Evolutionary conservation across 164 flowering plant genomes (phyloP).

Genomic region (Warburgia ugandensis): DNA sequence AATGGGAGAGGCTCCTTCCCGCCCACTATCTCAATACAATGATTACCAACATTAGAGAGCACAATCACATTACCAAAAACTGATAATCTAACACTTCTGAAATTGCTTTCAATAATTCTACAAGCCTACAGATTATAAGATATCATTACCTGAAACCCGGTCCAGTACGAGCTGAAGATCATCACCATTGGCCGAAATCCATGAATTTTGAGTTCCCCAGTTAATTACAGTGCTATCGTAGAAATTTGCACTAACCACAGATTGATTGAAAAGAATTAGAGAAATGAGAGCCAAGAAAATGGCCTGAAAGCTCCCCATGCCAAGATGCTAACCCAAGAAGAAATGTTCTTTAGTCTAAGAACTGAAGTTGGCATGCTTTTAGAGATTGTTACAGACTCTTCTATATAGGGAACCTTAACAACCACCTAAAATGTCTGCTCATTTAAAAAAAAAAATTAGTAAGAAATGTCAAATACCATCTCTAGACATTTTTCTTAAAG

Average conservation of each 20-base stretch:
- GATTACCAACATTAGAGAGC: no score
- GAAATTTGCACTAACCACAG: constrained; percentile 4
- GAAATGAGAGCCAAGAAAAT: not conserved
- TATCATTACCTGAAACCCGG: not conserved
- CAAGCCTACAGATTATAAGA: no score
- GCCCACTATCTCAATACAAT: no score
- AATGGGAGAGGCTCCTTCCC: no score
- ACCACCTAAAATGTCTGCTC: no score
- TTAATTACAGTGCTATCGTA: constrained; percentile 1
- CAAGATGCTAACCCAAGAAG: not conserved
- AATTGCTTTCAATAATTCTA: no score
- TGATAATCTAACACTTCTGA: no score
- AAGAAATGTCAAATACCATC: no score
- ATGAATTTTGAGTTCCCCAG: constrained; percentile 2
- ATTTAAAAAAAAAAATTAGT: no score
- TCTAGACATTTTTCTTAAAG: no score
- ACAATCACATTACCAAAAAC: no score
- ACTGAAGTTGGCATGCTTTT: not conserved
- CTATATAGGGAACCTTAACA: constrained; percentile 1
- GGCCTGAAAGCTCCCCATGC: not conserved
- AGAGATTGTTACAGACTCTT: not conserved
- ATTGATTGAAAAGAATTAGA: not conserved
- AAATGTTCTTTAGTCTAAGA: not conserved
- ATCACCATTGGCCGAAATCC: constrained; percentile 1
- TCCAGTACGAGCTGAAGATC: constrained; percentile 7